These are phyloP conservation scores for Quercus alba DNA, from an alignment of 306 rosid species.

Conservation along the genomic window DNA sequence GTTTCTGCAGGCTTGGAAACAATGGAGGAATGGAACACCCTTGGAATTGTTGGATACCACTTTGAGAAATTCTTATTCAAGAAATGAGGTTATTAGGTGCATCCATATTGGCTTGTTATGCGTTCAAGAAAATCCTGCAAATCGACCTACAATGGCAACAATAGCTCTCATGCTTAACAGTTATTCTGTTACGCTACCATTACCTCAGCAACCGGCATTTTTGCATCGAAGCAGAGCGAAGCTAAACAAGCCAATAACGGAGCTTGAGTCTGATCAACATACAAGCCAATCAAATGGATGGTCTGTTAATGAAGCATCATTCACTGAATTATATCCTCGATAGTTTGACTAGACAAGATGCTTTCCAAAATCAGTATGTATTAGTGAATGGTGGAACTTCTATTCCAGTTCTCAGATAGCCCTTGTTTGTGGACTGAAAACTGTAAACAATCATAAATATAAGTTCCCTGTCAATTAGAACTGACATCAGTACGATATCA, in stretches of 20 bases:
- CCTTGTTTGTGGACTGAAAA: no score
- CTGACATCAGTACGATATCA: not conserved
- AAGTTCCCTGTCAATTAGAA: no score
- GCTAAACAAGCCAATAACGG: not conserved
- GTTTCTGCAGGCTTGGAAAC: no score
- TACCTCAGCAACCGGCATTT: constrained; percentile 34
- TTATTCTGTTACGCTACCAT: constrained; percentile 22
- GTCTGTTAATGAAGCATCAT: constrained; percentile 3
- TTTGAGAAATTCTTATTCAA: no score
- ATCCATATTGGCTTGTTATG: constrained; percentile 44
- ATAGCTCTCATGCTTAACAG: constrained; percentile 43
- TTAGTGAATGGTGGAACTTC: no score
- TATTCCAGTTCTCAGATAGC: no score
- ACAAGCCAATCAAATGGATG: not conserved
- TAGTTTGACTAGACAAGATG: not conserved
- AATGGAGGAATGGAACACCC: no score
- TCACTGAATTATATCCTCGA: not conserved
- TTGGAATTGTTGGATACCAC: no score
- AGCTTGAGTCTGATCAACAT: not conserved
- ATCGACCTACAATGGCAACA: constrained; percentile 48
- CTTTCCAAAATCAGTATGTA: no score
- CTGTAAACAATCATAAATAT: no score
- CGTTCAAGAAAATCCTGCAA: constrained; percentile 42
- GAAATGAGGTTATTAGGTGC: no score
- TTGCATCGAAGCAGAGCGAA: not conserved